These are phyloP conservation scores for Ogataea hybrid DNA, from an alignment of 1,139 yeast species.

Conservation along the genomic window DNA sequence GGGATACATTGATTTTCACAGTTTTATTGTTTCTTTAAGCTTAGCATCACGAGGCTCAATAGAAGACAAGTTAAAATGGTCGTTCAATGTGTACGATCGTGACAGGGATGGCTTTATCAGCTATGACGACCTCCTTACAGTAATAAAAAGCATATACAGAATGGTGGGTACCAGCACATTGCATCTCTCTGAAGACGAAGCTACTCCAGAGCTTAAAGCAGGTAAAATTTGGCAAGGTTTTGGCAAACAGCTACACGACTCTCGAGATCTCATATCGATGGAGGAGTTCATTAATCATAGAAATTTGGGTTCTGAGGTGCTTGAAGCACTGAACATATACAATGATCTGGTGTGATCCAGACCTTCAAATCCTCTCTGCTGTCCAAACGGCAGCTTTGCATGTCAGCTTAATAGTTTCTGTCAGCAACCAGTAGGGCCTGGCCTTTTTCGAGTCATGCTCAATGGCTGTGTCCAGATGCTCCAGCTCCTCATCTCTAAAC, in stretches of 20 bases:
- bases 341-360: conserved; percentile 62
- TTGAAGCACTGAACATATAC: conserved; percentile 75
- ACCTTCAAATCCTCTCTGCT: conserved; percentile 68
- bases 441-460: conserved; percentile 94
- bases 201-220: conserved; percentile 86
- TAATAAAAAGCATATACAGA: conserved; percentile 82
- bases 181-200: conserved; percentile 84
- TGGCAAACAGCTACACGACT: conserved; percentile 59
- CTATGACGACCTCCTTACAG: conserved; percentile 74
- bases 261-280: conserved; percentile 63
- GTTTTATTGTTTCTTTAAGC: conserved; percentile 85
- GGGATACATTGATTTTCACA: conserved; percentile 87
- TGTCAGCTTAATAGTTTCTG: conserved; percentile 81
- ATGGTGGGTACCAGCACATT: conserved; percentile 96
- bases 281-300: conserved; percentile 85
- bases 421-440: conserved; percentile 82
- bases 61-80: conserved; percentile 85
- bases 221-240: conserved; percentile 62
- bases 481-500: conserved; percentile 93
- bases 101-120: conserved; percentile 73
- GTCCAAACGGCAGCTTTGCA: conserved; percentile 89
- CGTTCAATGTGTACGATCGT: conserved; percentile 83
- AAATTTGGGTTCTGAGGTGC: conserved; percentile 78
- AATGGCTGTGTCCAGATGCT: conserved; percentile 92
- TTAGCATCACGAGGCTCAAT: conserved; percentile 85